Percentiles rank a stretch among this genome's conserved stretches.
phyloP scores from a whole-genome alignment of 805 yeast species.

The Schwanniomyces polymorphus region DNA sequence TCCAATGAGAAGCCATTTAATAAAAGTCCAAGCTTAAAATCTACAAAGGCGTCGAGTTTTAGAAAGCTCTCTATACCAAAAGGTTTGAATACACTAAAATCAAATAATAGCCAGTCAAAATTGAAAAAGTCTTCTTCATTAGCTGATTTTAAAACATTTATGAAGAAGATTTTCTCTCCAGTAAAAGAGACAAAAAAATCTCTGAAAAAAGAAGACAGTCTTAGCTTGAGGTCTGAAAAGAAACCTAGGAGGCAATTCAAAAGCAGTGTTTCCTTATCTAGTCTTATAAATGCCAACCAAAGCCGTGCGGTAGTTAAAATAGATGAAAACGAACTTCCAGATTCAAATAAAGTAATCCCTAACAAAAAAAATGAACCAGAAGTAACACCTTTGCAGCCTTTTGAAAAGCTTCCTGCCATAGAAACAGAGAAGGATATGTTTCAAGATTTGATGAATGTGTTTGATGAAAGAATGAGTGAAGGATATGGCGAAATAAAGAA shows the following conservation, averaged over 20 bases:
- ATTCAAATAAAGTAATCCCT: background rate
- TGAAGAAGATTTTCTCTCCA: slow-evolving; percentile 11
- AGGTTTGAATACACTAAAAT: background rate
- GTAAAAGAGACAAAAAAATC: background rate
- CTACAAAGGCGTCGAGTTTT: background rate
- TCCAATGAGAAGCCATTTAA: background rate
- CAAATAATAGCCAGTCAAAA: background rate
- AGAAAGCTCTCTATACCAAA: background rate
- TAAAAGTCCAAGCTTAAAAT: background rate
- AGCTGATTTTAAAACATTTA: slow-evolving; percentile 14
- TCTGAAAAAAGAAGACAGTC: background rate
- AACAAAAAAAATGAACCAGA: background rate
- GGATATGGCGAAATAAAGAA: slow-evolving; percentile 8
- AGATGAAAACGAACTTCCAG: background rate
- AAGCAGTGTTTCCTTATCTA: background rate
- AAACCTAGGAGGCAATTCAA: background rate
- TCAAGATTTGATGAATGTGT: slow-evolving; percentile 25
- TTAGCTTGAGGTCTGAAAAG: background rate
- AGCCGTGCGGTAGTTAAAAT: background rate
- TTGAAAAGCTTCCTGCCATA: slow-evolving; percentile 20
- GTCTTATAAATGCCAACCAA: background rate
- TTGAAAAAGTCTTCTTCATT: slow-evolving; percentile 37
- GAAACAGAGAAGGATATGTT: slow-evolving; percentile 27
- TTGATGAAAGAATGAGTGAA: slow-evolving; percentile 22
- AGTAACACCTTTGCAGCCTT: background rate